Conservation (phyloP, 2,329 filamentous ascomycete genomes). For the Trichoderma asperellum region DNA sequence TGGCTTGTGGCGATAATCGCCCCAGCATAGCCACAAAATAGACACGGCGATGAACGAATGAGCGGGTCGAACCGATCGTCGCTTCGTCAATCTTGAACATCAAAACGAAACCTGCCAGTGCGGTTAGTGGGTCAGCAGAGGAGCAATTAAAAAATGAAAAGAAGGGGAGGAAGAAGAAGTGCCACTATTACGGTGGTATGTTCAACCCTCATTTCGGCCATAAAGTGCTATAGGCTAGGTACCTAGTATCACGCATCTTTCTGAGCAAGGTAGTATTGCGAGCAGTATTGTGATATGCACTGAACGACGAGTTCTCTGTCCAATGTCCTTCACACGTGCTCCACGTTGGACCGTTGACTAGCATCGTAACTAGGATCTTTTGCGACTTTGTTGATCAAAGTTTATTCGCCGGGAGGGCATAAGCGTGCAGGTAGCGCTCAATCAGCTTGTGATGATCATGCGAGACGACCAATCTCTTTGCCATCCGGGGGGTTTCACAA, state of each 20-base stretch:
- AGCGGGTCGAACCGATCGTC: conserved; percentile 17
- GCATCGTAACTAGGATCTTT: background rate
- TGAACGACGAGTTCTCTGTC: background rate
- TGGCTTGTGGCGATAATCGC: background rate
- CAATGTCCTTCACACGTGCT: background rate
- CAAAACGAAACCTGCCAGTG: background rate
- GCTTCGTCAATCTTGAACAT: conserved; percentile 20
- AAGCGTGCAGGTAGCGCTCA: background rate
- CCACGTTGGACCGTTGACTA: background rate
- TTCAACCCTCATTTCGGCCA: background rate
- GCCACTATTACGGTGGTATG: background rate
- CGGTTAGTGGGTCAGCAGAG: background rate
- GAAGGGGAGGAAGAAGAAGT: background rate
- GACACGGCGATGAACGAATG: background rate
- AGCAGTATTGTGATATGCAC: conserved; percentile 1
- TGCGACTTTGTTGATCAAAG: background rate
- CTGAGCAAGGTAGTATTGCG: conserved; percentile 4
- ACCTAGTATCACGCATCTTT: background rate
- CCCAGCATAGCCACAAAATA: conserved; percentile 6
- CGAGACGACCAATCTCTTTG: background rate
- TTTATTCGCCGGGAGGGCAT: background rate
- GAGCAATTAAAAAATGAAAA: background rate
- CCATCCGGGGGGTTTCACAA: background rate
- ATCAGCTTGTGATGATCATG: conserved; percentile 12
- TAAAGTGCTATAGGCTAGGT: background rate